phyloP scores from a whole-genome alignment of 129 eudicot genomes.

The Tanacetum coccineum region DNA sequence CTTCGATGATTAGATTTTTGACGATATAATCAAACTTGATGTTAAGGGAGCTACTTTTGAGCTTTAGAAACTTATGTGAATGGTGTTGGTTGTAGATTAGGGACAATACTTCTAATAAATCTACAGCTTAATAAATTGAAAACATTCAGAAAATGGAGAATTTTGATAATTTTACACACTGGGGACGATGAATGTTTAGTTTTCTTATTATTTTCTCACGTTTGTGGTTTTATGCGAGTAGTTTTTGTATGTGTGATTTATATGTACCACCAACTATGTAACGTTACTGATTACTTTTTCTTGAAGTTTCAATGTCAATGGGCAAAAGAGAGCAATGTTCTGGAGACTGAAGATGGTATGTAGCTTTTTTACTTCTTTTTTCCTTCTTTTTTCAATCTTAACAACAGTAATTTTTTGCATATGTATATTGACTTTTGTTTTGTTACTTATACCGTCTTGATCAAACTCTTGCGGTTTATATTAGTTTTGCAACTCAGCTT shows the following conservation, averaged over 20 bases:
- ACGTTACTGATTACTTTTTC: background rate
- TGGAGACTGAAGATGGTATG: constrained; percentile 34
- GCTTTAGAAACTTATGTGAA: background rate
- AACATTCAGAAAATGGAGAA: too few species aligned
- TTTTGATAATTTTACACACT: too few species aligned
- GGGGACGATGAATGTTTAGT: background rate
- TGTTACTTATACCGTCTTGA: background rate
- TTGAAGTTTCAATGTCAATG: constrained; percentile 33
- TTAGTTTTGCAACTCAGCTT: background rate
- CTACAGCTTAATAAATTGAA: too few species aligned
- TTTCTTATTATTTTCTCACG: background rate
- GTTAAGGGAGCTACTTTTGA: too few species aligned
- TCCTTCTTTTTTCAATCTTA: background rate
- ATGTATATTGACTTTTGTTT: background rate
- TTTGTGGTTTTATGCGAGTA: background rate
- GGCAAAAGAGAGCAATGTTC: constrained; percentile 24
- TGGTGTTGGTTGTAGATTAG: background rate
- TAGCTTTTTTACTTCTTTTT: background rate
- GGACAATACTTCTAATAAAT: background rate
- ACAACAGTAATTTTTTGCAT: background rate
- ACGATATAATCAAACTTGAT: too few species aligned
- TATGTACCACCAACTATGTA: background rate
- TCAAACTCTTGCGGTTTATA: background rate
- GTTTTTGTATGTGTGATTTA: background rate
- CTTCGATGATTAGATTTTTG: too few species aligned